Conservation (phyloP, 495 filamentous ascomycete species). For the Rostrohypoxylon terebratum region DNA sequence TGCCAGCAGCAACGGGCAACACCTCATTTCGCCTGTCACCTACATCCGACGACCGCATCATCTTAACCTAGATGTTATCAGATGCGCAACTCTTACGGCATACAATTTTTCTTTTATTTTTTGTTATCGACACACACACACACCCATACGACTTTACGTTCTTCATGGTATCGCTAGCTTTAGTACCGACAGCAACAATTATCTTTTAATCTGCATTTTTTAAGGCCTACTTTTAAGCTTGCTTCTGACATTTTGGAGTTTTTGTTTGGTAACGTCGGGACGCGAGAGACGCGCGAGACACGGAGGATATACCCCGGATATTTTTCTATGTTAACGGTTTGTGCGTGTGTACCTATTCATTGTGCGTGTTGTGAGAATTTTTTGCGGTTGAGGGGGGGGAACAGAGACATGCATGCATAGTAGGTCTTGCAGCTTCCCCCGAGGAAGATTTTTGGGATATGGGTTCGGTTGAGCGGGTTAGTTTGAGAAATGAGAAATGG, state of each 20-base stretch:
- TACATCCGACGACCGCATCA: slow-evolving; percentile 1
- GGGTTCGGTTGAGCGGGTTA: background rate
- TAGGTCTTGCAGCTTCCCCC: slow-evolving; percentile 4
- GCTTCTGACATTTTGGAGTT: slow-evolving; percentile 21
- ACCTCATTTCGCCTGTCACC: slow-evolving; percentile 22
- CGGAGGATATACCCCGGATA: slow-evolving; percentile 47
- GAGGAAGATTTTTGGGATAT: background rate
- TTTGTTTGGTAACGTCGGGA: slow-evolving; percentile 37
- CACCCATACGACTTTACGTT: background rate
- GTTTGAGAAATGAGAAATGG: background rate
- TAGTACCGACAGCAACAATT: slow-evolving; percentile 29
- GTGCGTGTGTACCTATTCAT: too few species aligned
- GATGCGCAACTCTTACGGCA: slow-evolving; percentile 6
- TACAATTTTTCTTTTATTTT: slow-evolving; percentile 14
- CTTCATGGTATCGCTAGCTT: slow-evolving; percentile 16
- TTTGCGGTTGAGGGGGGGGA: background rate
- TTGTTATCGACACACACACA: background rate
- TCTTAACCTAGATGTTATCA: too few species aligned
- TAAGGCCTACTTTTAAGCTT: slow-evolving; percentile 1
- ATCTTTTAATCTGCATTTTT: slow-evolving; percentile 36
- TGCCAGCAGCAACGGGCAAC: slow-evolving; percentile 17
- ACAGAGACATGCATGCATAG: slow-evolving; percentile 12
- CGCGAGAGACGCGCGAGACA: slow-evolving; percentile 39
- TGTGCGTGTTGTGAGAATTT: background rate
- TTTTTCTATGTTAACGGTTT: slow-evolving; percentile 19